These are phyloP conservation scores for Scutellaria baicalensis DNA, from an alignment of 257 asterid species.

Conservation along the genomic window DNA sequence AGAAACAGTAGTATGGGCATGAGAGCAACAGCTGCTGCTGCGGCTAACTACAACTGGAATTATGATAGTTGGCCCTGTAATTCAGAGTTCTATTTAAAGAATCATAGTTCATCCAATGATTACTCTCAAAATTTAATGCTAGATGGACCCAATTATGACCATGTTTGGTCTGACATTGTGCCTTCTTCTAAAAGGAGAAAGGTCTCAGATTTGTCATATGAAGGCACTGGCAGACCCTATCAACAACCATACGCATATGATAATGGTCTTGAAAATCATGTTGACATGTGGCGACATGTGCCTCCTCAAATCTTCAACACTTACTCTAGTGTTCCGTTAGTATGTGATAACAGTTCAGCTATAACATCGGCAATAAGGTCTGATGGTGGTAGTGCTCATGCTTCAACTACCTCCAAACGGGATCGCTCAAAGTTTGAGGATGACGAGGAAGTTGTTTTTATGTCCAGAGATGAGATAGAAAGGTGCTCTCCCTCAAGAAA, in stretches of 20 bases:
- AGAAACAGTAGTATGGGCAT: slow-evolving; percentile 31
- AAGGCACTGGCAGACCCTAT: slow-evolving; percentile 34
- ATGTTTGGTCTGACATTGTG: slow-evolving; percentile 32
- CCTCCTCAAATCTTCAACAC: slow-evolving; percentile 25
- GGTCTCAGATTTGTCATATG: slow-evolving; percentile 45
- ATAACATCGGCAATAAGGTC: slow-evolving; percentile 24
- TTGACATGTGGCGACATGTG: slow-evolving; percentile 17
- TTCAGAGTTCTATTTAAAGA: slow-evolving; percentile 16
- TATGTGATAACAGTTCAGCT: slow-evolving; percentile 18
- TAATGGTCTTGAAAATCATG: slow-evolving; percentile 17
- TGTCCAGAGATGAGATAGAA: slow-evolving; percentile 92
- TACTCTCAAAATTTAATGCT: slow-evolving; percentile 24
- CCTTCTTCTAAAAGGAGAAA: slow-evolving; percentile 68
- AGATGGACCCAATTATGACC: slow-evolving; percentile 28
- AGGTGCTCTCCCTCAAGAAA: slow-evolving; percentile 85
- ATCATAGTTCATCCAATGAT: slow-evolving; percentile 22
- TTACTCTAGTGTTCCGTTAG: slow-evolving; percentile 19
- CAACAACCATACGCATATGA: slow-evolving; percentile 25
- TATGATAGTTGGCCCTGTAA: slow-evolving; percentile 19
- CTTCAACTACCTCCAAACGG: slow-evolving; percentile 49
- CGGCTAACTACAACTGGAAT: slow-evolving; percentile 23
- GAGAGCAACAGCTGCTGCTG: slow-evolving; percentile 17
- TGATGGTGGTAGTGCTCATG: slow-evolving; percentile 24
- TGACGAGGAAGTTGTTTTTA: slow-evolving; percentile 43
- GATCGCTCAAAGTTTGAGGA: slow-evolving; percentile 70